Conservation (phyloP, 176 grass and related monocot species). For the Echinochloa phyllopogon region DNA sequence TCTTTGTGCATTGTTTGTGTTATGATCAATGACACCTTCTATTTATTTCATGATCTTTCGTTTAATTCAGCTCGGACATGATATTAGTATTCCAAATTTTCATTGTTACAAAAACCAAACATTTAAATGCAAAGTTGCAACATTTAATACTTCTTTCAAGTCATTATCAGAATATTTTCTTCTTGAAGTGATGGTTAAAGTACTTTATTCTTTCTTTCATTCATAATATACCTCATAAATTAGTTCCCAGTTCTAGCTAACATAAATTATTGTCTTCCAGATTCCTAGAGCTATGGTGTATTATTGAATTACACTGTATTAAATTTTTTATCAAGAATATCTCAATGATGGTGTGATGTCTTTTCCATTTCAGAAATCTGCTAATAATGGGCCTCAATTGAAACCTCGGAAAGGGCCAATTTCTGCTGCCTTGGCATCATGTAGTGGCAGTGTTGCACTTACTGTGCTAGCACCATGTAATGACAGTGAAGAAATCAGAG, state of each 20-base stretch:
- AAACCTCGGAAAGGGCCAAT: constrained; percentile 23
- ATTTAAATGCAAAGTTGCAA: too few relatives aligned
- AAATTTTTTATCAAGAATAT: constrained; percentile 19
- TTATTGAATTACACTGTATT: background rate
- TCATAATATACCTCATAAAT: background rate
- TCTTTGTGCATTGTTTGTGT: background rate
- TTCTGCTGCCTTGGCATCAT: background rate
- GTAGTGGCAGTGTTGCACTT: constrained; percentile 2
- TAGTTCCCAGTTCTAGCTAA: background rate
- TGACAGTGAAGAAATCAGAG: background rate
- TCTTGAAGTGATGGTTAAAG: background rate
- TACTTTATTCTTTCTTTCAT: background rate
- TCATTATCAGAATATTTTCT: background rate
- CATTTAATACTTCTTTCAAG: background rate
- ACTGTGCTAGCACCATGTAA: background rate
- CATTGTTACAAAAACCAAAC: background rate
- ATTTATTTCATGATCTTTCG: background rate
- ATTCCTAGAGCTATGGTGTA: background rate
- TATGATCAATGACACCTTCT: background rate
- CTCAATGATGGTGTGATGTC: constrained; percentile 4
- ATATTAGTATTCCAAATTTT: background rate
- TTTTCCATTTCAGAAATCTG: constrained; percentile 44
- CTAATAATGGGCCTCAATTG: background rate
- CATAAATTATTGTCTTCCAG: constrained; percentile 12
- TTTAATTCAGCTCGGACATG: background rate